Percentiles rank a stretch among this genome's conserved stretches.
phyloP scores from a whole-genome alignment of 2,329 filamentous ascomycete genomes.

The Ramichloridium luteum region DNA sequence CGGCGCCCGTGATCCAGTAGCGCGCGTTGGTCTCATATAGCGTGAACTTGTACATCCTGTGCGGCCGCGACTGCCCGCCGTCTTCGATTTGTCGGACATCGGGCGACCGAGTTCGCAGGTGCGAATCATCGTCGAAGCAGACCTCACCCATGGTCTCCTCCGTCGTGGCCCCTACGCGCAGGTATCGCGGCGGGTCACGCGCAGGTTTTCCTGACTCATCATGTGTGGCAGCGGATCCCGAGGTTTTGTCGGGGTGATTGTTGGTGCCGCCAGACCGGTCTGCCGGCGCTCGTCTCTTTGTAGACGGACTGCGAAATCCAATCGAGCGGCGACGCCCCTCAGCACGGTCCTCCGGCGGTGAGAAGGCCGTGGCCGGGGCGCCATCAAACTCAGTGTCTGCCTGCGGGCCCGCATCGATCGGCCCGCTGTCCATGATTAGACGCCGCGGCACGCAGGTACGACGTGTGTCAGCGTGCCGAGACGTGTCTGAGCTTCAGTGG shows the following conservation, averaged over 20 bases:
- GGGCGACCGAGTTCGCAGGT: conserved; percentile 12
- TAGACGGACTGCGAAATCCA: conserved; percentile 2
- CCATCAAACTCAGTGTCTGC: conserved; percentile 16
- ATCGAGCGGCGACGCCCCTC: conserved; percentile 5
- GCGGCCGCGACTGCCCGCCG: conserved; percentile 11
- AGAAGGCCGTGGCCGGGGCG: conserved; percentile 8
- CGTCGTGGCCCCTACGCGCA: conserved; percentile 19
- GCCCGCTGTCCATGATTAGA: conserved; percentile 21
- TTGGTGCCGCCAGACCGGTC: conserved; percentile 2
- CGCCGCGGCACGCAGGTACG: too few relatives aligned
- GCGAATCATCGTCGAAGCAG: conserved; percentile 12
- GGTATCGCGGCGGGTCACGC: conserved; percentile 16
- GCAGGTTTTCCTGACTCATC: conserved; percentile 7
- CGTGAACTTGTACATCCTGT: conserved; percentile 85
- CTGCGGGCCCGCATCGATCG: conserved; percentile 20
- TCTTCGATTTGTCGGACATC: conserved; percentile 9
- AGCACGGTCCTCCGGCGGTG: conserved; percentile 8
- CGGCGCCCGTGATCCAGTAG: conserved; percentile 89
- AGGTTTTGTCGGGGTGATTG: conserved; percentile 4
- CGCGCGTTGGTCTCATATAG: conserved; percentile 87
- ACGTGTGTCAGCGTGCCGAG: too few relatives aligned
- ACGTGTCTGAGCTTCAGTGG: too few relatives aligned
- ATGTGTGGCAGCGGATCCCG: conserved; percentile 5
- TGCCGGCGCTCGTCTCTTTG: conserved; percentile 3
- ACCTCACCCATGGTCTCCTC: conserved; percentile 16